Base-by-base conservation (phyloP, 1,284 basidiomycete genomes). In the Uromyces viciae-fabae region DNA sequence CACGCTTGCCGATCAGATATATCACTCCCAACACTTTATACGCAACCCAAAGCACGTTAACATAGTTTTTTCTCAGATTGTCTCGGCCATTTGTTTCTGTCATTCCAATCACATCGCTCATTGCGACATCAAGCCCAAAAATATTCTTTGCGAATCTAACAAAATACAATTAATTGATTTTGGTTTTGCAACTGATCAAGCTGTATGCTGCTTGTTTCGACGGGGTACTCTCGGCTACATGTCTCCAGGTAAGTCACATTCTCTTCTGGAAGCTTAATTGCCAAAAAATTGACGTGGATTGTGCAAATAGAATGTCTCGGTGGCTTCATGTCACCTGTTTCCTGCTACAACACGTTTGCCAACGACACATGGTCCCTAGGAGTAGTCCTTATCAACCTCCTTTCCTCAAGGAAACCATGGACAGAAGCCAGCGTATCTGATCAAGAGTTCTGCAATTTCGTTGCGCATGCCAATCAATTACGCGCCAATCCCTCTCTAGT, bases 111-210 rank as follows among this genome's bases (percentile, higher is more conserved):
- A 89, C 40, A 94, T 98, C 86, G 97, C 93, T 88, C 96, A 98
- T 87, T 93, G 96, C 79, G 96, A 98, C 86, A 88, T 99, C 85
- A 99, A 98, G 88, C 96, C 96, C 0, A 96, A 98, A 88, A 99
- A 99, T 87, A 92, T 99, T 83, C 89, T 99, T 82, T 97, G 94
- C 87, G 86, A 92, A 88, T 84, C 86, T 28, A 89, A 91, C 83
- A 90, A 90, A 82, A 90, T 98, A 81, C 91, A 93, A 82, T 90
- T 99, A 85, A 95, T 95, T 77, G 97, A 99, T 88, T 99, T 99
- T 86, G 96, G 96, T 64, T 90, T 98, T 49, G 96, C 96, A 15
- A 99, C 97, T 0, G 93, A 92, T 56, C 94, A 98, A 83, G 90
- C 90, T 85, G 87, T 90, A 83, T 94, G 93, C 82, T 90, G 91